phyloP scores from a whole-genome alignment of 225 moss, liverwort and hornwort species.

The Asterella californica region DNA sequence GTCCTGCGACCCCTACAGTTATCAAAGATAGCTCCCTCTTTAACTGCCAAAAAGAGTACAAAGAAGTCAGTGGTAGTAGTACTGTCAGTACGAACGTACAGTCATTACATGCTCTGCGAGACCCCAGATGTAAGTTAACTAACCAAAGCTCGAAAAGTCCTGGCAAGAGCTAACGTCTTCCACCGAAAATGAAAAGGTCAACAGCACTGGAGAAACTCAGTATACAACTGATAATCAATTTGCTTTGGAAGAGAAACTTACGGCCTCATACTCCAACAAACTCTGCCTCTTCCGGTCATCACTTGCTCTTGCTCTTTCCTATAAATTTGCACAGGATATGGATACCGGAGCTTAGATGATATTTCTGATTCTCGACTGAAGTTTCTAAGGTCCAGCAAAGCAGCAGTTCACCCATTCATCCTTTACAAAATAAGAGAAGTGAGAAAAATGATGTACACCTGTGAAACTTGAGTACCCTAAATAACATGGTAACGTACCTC shows the following conservation, averaged over 20 bases:
- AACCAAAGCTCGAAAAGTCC: not conserved
- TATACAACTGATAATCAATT: too few relatives aligned
- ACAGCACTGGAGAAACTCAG: not conserved
- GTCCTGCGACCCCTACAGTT: constrained; percentile 61
- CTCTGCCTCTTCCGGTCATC: constrained; percentile 45
- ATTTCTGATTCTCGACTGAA: not conserved
- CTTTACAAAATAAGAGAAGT: not conserved
- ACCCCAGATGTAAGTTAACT: not conserved
- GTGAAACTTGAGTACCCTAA: not conserved
- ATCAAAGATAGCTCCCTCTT: constrained; percentile 73
- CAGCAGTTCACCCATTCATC: not conserved
- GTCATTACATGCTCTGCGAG: not conserved
- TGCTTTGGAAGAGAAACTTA: constrained; percentile 17
- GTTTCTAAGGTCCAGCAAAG: not conserved
- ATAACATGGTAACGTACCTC: not conserved
- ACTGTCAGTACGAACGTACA: not conserved
- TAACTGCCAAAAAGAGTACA: constrained; percentile 45
- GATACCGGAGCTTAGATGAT: not conserved
- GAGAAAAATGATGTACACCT: not conserved
- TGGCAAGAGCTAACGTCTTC: not conserved
- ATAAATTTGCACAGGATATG: not conserved
- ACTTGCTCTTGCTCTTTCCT: constrained; percentile 41
- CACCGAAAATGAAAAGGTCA: not conserved
- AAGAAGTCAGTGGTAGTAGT: not conserved
- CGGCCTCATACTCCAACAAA: constrained; percentile 43